These are phyloP conservation scores for Yamadazyma sp. DNA, from an alignment of 1,139 yeast genomes.

Conservation along the genomic window DNA sequence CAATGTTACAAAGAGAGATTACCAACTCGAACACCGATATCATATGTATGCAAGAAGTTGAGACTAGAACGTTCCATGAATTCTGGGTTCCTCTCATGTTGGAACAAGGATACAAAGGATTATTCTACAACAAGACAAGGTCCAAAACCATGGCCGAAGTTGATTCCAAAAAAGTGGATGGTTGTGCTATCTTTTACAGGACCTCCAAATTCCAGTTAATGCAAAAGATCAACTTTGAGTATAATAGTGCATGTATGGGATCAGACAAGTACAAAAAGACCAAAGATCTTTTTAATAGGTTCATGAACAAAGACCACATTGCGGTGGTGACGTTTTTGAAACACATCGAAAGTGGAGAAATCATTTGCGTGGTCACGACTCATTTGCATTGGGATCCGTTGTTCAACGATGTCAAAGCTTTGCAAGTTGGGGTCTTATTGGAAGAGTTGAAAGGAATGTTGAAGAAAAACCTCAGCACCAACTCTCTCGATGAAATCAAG, in stretches of 20 bases:
- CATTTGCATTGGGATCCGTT: slow-evolving; percentile 99
- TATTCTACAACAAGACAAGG: slow-evolving; percentile 84
- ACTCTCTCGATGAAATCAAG: slow-evolving; percentile 54
- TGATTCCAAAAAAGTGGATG: slow-evolving; percentile 91
- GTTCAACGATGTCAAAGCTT: slow-evolving; percentile 91
- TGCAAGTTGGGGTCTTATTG: slow-evolving; percentile 88
- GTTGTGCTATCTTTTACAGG: slow-evolving; percentile 91
- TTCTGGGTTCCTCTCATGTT: slow-evolving; percentile 79
- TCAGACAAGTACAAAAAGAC: slow-evolving; percentile 90
- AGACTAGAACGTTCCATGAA: slow-evolving; percentile 80
- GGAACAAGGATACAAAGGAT: slow-evolving; percentile 75
- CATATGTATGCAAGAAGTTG: slow-evolving; percentile 93
- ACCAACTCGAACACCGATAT: slow-evolving; percentile 67
- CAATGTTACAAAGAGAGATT: slow-evolving; percentile 71
- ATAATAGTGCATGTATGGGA: slow-evolving; percentile 83
- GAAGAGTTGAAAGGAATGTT: slow-evolving; percentile 77
- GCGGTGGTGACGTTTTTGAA: slow-evolving; percentile 82
- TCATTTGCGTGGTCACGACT: slow-evolving; percentile 77
- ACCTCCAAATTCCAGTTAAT: slow-evolving; percentile 65
- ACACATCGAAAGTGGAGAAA: slow-evolving; percentile 69
- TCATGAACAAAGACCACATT: slow-evolving; percentile 93
- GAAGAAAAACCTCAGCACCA: slow-evolving; percentile 50
- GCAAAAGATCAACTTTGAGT: slow-evolving; percentile 77
- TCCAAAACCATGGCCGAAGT: slow-evolving; percentile 86
- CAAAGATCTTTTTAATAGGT: slow-evolving; percentile 91